A percentile compares a stretch with the other conserved stretches of the same genome.
Conservation (phyloP, 345 rosid genomes). For the Eutrema heterophyllum region DNA sequence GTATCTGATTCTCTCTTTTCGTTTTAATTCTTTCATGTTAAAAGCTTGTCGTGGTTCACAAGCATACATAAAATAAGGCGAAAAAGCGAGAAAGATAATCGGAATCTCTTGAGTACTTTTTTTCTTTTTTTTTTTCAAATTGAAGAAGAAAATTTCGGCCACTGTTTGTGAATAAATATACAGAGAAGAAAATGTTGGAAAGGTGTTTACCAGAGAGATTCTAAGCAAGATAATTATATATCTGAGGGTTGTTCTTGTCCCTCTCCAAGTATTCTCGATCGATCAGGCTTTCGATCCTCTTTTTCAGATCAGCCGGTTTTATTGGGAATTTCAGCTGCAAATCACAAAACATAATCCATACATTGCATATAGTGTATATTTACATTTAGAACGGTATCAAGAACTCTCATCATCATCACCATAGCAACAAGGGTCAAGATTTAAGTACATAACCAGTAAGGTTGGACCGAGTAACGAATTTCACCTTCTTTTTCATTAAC, state of each 20-base stretch:
- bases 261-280: slow-evolving; percentile 98
- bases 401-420: neutral
- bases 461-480: neutral
- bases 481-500: neutral
- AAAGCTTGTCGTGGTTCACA: too few relatives aligned
- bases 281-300: slow-evolving; percentile 90
- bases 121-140: slow-evolving; percentile 5
- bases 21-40: too few relatives aligned
- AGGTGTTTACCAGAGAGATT: neutral
- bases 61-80: neutral
- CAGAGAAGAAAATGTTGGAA: slow-evolving; percentile 16
- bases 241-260: slow-evolving; percentile 95
- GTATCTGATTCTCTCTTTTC: too few relatives aligned
- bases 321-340: slow-evolving; percentile 94
- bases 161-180: slow-evolving; percentile 22
- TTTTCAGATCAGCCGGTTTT: slow-evolving; percentile 96
- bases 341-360: slow-evolving; percentile 2
- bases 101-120: neutral
- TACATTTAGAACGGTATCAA: neutral
- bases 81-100: neutral
- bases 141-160: slow-evolving; percentile 20
- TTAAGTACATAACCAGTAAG: neutral
- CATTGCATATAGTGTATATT: neutral
- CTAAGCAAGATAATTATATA: slow-evolving; percentile 90
- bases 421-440: neutral